These are phyloP conservation scores for Eimeria praecox DNA, from an alignment of 169 alveolate species.

Conservation along the genomic window DNA sequence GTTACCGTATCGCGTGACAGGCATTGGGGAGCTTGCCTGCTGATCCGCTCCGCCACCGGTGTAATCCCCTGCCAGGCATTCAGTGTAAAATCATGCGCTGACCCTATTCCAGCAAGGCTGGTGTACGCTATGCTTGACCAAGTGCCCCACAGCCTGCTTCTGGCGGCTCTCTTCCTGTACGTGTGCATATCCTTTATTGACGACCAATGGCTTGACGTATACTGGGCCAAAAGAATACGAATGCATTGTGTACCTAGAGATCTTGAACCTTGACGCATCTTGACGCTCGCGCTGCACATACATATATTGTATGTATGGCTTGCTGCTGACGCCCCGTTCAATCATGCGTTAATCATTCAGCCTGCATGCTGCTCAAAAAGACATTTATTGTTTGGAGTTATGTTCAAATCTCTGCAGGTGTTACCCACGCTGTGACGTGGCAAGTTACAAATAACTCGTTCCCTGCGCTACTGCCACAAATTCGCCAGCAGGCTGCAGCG, in stretches of 20 bases:
- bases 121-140: not conserved
- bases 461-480: conserved; percentile 37
- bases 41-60: not conserved
- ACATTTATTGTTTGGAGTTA: not conserved
- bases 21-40: not conserved
- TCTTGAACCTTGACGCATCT: conserved; percentile 63
- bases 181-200: too few species aligned
- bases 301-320: not conserved
- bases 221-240: not conserved
- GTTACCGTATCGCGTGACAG: not conserved
- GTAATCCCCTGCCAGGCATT: not conserved
- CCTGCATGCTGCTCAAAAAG: not conserved
- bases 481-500: conserved; percentile 55
- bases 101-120: not conserved
- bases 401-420: conserved; percentile 20
- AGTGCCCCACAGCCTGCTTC: not conserved
- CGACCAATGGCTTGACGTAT: too few species aligned
- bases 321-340: not conserved
- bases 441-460: not conserved
- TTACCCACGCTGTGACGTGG: conserved; percentile 29
- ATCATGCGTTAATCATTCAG: not conserved
- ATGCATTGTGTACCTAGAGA: not conserved
- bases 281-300: not conserved
- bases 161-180: not conserved
- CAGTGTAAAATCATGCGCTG: not conserved